Base-by-base conservation (phyloP, 108 stramenopile genomes). In the Chaetoceros tenuissimus region DNA sequence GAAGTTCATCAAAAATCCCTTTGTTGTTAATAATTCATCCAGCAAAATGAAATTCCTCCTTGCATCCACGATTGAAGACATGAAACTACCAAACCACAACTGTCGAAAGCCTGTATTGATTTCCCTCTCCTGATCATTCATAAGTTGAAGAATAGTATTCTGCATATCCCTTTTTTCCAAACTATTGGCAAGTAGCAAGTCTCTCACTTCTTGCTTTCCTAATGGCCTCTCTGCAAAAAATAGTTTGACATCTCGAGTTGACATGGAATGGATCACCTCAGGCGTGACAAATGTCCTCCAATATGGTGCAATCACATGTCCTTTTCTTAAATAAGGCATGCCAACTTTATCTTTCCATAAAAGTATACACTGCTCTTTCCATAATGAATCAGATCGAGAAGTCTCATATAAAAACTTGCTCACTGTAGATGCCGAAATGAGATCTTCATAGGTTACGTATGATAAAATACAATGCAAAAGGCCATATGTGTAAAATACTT, bases 1-100 rank as follows among this genome's bases (percentile, higher is more conserved):
- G 51, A 69, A 69, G 31, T 69, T 58, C 56, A 58, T 57, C 19
- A 53, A 57, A 44, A 63, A 71, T 18, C 70, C 70, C 16, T 31
- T 3, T 10, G 31, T 59, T 3, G 53, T 58, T 30, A 57, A 59
- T 13, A 71, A 30, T 23, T 71, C 70, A 21, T 19, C 2, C 21
- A 46, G 28, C 2, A 53, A 22, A 19, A 71, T 71, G 46, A 21
- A 22, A 30, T 54, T 29, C 21, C 70, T 50, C 21, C 30, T 53
- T 23, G 63, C 52, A 44, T 71, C 70, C 27, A 60, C 8, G 24
- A 59, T 3, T 16, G 70, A 71, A 21, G 46, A 64, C 1, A 59
- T 63, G 26, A 50, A 71, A 0, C 63, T 64, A 0, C 70, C 70
- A 29, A 71, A 71, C 29, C 55, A 60, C 27, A 71, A 48, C 19